Base-by-base conservation (phyloP, 169 alveolate genomes). In the Toxoplasma gondii region DNA sequence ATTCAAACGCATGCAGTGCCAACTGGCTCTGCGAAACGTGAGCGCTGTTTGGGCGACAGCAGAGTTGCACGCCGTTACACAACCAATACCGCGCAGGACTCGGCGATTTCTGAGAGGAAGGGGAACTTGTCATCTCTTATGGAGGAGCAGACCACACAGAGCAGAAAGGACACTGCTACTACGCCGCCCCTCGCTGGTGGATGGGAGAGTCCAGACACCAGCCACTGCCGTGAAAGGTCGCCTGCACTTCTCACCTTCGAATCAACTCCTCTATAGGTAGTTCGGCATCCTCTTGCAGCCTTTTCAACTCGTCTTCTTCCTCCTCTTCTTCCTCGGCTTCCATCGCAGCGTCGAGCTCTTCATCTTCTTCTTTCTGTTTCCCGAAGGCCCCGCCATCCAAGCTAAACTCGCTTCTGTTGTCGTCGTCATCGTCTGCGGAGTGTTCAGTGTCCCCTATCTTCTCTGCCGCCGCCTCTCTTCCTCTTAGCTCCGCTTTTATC, bases 341-440 rank as follows among this genome's bases (percentile, higher is more conserved):
- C 80, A 96, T 95, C 82, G 95, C 97, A 31, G 84, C 92, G 67
- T 88, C 94, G 38, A 94, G 88, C 88, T 94, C 93, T 43, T 91
- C 94, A 36, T 95, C 92, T 49, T 88, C 95, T 88, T 95, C 96
- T 41, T 92, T 88, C 44, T 78, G 86, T 31, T 38, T 78, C 45
- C 49, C 86, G 31, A 78, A 38, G 24, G n/a, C 7, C 44, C 45
- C 86, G 27, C 49, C 49, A n/a, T 78, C 86, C 45, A 78, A 17
- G 39, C 45, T 78, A 31, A 78, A 78, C 39, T 90, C 90, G 36
- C 39, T 88, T 43, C n/a, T 86, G 24, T 58, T 67, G 0, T 36
- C 70, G 81, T 1, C 70, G 44, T 64, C 93, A 38, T 64, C 91
- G 74, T 78, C 91, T 43, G 22, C 94, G 24, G 39, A 17, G 10